These are phyloP conservation scores for Cyberlindnera misumaiensis DNA, from an alignment of 805 yeast genomes.

Conservation along the genomic window DNA sequence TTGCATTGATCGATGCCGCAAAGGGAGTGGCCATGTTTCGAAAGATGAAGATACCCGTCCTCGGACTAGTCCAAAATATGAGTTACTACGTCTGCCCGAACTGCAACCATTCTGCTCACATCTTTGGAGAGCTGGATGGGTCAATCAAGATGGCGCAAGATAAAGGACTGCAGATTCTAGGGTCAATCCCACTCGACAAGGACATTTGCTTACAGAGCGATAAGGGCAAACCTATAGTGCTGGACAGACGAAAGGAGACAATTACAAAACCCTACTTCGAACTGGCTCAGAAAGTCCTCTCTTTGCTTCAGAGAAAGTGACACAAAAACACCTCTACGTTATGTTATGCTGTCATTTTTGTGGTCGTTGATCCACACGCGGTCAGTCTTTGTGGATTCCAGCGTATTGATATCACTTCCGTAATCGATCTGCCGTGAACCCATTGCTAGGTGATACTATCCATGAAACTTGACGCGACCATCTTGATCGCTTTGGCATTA, in stretches of 20 bases:
- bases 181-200: constrained; percentile 60
- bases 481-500: too few species aligned
- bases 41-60: constrained; percentile 61
- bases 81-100: constrained; percentile 70
- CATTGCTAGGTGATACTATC: neutral
- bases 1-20: constrained; percentile 72
- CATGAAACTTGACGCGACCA: neutral
- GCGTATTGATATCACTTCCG: too few species aligned
- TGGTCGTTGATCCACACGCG: neutral
- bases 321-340: too few species aligned
- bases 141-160: constrained; percentile 42
- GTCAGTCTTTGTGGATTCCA: neutral
- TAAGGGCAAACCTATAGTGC: constrained; percentile 55
- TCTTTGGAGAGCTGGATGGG: constrained; percentile 57
- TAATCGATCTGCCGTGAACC: too few species aligned
- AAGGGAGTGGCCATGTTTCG: constrained; percentile 76
- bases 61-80: constrained; percentile 83
- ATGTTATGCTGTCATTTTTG: neutral
- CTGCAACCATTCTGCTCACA: constrained; percentile 64
- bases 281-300: constrained; percentile 37
- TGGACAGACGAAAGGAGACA: constrained; percentile 32
- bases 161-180: constrained; percentile 46
- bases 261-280: constrained; percentile 38
- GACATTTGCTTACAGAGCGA: constrained; percentile 58
- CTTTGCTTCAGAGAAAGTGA: neutral